Conservation (phyloP, 176 grass and related monocot species). For the Ensete glaucum region DNA sequence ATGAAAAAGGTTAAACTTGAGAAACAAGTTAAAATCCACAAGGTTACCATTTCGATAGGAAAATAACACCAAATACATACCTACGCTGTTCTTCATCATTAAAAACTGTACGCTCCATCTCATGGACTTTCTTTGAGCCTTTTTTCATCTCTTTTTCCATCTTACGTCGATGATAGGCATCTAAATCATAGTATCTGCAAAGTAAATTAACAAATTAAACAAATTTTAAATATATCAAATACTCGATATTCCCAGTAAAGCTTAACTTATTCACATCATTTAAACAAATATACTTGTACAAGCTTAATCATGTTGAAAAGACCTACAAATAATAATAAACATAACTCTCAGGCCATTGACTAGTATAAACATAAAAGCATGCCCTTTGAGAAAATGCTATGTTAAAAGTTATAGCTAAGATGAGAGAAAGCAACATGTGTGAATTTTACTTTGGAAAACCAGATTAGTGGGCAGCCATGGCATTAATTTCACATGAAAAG, state of each 20-base stretch:
- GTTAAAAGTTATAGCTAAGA: too few species aligned
- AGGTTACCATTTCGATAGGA: background rate
- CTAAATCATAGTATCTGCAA: slow-evolving; percentile 86
- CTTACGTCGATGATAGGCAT: slow-evolving; percentile 61
- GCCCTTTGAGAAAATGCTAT: too few species aligned
- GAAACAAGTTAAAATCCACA: background rate
- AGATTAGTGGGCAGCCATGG: too few species aligned
- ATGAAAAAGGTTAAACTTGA: background rate
- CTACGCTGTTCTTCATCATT: slow-evolving; percentile 89
- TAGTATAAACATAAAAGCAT: too few species aligned
- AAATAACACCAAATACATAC: slow-evolving; percentile 28
- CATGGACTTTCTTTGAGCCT: slow-evolving; percentile 44
- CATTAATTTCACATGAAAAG: too few species aligned
- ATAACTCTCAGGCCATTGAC: too few species aligned
- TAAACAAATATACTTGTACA: slow-evolving; percentile 1
- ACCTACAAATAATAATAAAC: background rate
- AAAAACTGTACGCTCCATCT: slow-evolving; percentile 65
- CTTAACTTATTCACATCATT: slow-evolving; percentile 3
- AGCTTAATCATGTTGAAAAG: slow-evolving; percentile 2
- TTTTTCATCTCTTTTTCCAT: slow-evolving; percentile 78
- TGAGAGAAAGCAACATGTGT: too few species aligned
- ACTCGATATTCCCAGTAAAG: background rate
- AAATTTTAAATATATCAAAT: background rate
- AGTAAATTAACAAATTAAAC: background rate
- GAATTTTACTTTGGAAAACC: too few species aligned